These are phyloP conservation scores for Dioscorea cayenensis DNA, from an alignment of 116 monocot species.

Conservation along the genomic window DNA sequence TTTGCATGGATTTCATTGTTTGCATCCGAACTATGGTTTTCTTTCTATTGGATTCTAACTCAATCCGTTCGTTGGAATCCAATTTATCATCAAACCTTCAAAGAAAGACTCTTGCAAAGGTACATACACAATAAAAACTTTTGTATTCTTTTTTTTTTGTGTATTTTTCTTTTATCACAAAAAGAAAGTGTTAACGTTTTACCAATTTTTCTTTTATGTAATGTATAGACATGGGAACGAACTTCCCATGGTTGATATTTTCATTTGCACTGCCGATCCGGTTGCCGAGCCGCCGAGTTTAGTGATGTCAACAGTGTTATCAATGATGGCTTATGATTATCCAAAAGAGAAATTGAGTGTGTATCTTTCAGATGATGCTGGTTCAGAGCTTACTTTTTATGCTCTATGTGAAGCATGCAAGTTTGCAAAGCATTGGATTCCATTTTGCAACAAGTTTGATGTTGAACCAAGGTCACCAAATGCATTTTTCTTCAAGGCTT, in stretches of 20 bases:
- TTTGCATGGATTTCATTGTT: conserved; percentile 57
- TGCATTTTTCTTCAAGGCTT: conserved; percentile 15
- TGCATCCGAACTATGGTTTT: conserved; percentile 62
- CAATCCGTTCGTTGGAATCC: conserved; percentile 56
- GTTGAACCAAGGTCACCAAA: conserved; percentile 48
- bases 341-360: conserved; percentile 41
- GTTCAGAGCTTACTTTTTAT: conserved; percentile 57
- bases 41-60: conserved; percentile 63
- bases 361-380: conserved; percentile 62
- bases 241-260: conserved; percentile 45
- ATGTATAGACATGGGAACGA: conserved; percentile 20
- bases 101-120: conserved; percentile 48
- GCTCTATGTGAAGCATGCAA: conserved; percentile 45
- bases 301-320: conserved; percentile 51
- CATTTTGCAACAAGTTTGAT: conserved; percentile 43
- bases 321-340: conserved; percentile 54
- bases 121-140: not conserved
- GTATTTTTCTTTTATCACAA: no score
- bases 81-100: conserved; percentile 38
- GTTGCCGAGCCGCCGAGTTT: conserved; percentile 43
- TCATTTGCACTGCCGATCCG: conserved; percentile 62
- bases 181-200: no score
- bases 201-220: no score
- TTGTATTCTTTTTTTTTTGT: no score
- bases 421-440: conserved; percentile 57